Percentiles rank a stretch among this genome's conserved stretches.
These are phyloP conservation scores for Austroboletus niveus DNA, from an alignment of 1,284 basidiomycete species.

Conservation along the genomic window DNA sequence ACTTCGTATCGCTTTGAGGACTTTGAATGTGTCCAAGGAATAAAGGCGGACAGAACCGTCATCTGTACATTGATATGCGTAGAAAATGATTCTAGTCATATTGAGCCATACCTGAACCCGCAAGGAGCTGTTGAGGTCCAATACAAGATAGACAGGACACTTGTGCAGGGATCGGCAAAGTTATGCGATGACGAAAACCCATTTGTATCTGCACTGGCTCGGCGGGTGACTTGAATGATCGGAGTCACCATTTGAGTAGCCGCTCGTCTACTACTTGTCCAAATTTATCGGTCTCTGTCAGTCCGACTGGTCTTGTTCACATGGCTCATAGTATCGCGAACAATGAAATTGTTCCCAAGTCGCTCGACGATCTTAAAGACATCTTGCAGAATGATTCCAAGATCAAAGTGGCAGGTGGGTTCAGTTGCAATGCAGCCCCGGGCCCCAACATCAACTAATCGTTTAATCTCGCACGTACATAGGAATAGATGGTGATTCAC, in stretches of 20 bases:
- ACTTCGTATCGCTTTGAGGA: constrained; percentile 60
- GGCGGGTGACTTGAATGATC: neutral
- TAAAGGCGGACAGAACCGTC: constrained; percentile 73
- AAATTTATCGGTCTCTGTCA: too few relatives aligned
- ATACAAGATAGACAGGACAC: constrained; percentile 47
- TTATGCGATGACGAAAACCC: constrained; percentile 17
- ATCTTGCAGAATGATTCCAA: constrained; percentile 71
- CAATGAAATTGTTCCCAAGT: constrained; percentile 23
- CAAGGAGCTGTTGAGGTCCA: constrained; percentile 45
- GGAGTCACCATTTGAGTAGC: neutral
- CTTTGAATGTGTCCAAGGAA: constrained; percentile 53
- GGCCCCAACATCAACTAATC: neutral
- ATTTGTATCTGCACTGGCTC: neutral
- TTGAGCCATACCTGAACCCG: constrained; percentile 47
- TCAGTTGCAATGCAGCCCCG: neutral
- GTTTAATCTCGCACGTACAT: neutral
- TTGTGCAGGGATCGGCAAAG: constrained; percentile 42
- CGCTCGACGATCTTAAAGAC: constrained; percentile 55
- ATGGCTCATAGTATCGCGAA: too few relatives aligned
- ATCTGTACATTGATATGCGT: constrained; percentile 37
- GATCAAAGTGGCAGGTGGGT: constrained; percentile 88
- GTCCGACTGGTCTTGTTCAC: too few relatives aligned
- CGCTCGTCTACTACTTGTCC: too few relatives aligned
- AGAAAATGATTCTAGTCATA: neutral
- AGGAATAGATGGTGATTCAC: constrained; percentile 66